Evolutionary conservation across 176 grass and related monocot genomes (phyloP).

Genomic region (Oryza coarctata): DNA sequence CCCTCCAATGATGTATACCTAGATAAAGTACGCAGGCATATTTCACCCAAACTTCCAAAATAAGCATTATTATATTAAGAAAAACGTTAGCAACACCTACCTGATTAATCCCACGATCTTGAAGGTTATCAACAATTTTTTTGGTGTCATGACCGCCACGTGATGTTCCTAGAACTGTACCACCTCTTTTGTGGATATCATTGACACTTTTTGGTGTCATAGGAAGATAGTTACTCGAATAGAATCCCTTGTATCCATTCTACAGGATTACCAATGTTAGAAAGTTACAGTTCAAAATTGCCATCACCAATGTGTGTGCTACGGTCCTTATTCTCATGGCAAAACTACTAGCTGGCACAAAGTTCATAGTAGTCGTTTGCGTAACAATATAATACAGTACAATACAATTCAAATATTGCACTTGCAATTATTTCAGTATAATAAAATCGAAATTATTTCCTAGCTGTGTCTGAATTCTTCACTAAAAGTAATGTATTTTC

Average conservation of each 20-base stretch:
- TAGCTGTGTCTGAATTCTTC: background rate
- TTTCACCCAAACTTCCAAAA: slow-evolving; percentile 18
- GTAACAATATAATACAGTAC: background rate
- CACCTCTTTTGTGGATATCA: slow-evolving; percentile 94
- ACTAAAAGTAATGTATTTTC: background rate
- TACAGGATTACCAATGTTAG: slow-evolving; percentile 39
- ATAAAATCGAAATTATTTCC: slow-evolving; percentile 4
- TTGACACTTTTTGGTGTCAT: slow-evolving; percentile 92
- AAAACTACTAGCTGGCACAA: slow-evolving; percentile 23
- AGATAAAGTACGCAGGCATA: slow-evolving; percentile 14
- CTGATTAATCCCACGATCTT: slow-evolving; percentile 98
- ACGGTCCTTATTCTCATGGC: background rate
- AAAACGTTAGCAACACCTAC: slow-evolving; percentile 35
- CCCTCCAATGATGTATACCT: slow-evolving; percentile 97
- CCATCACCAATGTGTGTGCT: background rate
- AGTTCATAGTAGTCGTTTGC: slow-evolving; percentile 15
- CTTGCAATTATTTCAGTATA: slow-evolving; percentile 3
- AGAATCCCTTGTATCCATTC: slow-evolving; percentile 98
- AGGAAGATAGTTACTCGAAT: slow-evolving; percentile 82
- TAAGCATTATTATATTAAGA: background rate
- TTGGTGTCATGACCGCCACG: slow-evolving; percentile 91
- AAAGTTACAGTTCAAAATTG: slow-evolving; percentile 2
- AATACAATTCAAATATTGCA: background rate
- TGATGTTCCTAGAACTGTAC: slow-evolving; percentile 89
- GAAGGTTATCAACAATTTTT: slow-evolving; percentile 96